Evolutionary conservation across 345 rosid genomes (phyloP).

Genomic region (Eucalyptus curtisii): DNA sequence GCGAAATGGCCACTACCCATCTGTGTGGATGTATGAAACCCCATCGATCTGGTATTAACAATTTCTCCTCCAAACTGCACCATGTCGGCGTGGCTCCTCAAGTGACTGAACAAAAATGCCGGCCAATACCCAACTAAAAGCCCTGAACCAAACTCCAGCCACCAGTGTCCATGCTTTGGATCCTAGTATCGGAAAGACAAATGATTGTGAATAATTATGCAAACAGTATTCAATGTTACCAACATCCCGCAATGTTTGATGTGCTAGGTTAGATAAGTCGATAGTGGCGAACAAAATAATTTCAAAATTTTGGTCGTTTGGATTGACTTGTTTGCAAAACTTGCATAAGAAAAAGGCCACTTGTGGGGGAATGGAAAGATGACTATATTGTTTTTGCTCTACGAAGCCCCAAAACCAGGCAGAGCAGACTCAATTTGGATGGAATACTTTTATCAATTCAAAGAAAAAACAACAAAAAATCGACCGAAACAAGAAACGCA

Average conservation of each 20-base stretch:
- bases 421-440: neutral
- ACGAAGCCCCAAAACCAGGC: neutral
- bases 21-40: slow-evolving; percentile 79
- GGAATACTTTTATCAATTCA: neutral
- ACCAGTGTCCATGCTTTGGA: slow-evolving; percentile 99
- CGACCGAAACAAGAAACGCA: neutral
- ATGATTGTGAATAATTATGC: neutral
- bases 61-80: slow-evolving; percentile 96
- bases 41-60: slow-evolving; percentile 65
- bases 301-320: neutral
- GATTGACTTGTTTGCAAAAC: neutral
- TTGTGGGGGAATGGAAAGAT: neutral
- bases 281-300: neutral
- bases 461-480: neutral
- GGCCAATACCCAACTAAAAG: slow-evolving; percentile 97
- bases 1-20: slow-evolving; percentile 99
- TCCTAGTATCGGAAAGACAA: slow-evolving; percentile 25
- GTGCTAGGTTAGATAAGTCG: neutral
- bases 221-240: neutral
- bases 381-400: neutral
- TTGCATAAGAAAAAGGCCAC: neutral
- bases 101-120: slow-evolving; percentile 67
- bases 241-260: neutral
- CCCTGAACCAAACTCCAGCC: slow-evolving; percentile 86
- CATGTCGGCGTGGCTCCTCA: slow-evolving; percentile 91